A percentile compares a stretch with the other conserved stretches of the same genome.
phyloP scores from a whole-genome alignment of 352 stramenopile genomes.

The Pythium pyrilobum region DNA sequence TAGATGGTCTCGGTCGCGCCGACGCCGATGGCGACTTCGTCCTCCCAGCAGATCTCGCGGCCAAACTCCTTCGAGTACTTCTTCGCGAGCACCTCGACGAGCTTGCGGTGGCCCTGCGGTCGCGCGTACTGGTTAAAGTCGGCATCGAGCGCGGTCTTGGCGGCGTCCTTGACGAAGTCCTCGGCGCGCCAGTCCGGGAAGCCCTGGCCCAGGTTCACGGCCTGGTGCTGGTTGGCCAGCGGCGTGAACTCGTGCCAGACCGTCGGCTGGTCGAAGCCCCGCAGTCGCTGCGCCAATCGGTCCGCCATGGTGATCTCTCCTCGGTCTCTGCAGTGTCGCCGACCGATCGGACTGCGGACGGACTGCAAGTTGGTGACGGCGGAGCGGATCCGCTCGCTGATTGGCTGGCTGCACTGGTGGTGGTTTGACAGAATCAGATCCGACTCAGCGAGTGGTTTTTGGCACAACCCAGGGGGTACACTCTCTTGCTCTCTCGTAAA shows the following conservation, averaged over 20 bases:
- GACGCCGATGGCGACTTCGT: slow-evolving; percentile 92
- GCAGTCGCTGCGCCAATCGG: slow-evolving; percentile 49
- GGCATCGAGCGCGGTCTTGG: slow-evolving; percentile 89
- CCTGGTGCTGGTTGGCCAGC: slow-evolving; percentile 78
- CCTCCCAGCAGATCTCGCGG: slow-evolving; percentile 83
- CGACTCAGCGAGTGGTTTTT: too few relatives aligned
- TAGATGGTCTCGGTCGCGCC: slow-evolving; percentile 95
- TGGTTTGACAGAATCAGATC: slow-evolving; percentile 5
- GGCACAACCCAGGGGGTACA: not conserved
- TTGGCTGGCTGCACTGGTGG: not conserved
- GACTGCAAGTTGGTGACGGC: slow-evolving; percentile 1
- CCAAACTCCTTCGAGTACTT: slow-evolving; percentile 89
- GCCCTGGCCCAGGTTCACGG: slow-evolving; percentile 92
- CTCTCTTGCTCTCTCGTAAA: slow-evolving; percentile 1
- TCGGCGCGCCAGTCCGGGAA: slow-evolving; percentile 94
- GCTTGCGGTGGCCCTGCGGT: slow-evolving; percentile 83
- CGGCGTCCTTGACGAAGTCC: slow-evolving; percentile 92
- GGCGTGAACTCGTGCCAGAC: slow-evolving; percentile 89
- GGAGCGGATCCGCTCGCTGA: slow-evolving; percentile 1
- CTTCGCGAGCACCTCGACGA: slow-evolving; percentile 80
- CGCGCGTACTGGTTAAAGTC: slow-evolving; percentile 94
- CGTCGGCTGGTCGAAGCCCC: slow-evolving; percentile 72
- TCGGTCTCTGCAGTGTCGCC: not conserved
- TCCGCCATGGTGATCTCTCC: slow-evolving; percentile 35
- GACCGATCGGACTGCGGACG: not conserved